Evolutionary conservation across 345 rosid genomes (phyloP).

Genomic region (Bruguiera gymnorhiza): DNA sequence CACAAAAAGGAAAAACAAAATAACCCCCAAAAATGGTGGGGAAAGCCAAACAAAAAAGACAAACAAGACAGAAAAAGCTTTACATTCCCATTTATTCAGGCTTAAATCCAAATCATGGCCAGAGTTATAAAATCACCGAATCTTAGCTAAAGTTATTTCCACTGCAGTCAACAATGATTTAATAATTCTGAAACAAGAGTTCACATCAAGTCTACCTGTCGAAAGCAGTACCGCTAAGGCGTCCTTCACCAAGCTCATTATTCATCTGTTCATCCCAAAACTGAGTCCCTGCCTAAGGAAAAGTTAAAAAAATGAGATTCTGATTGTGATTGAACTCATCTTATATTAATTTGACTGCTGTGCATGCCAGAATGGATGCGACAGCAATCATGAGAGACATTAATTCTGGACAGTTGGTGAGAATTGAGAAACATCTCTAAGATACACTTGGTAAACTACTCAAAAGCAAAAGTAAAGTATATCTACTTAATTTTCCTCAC

Average conservation of each 20-base stretch:
- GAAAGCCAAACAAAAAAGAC: too few species aligned
- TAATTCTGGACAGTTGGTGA: not conserved
- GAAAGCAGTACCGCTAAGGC: constrained; percentile 66
- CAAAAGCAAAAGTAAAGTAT: not conserved
- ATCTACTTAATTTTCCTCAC: not conserved
- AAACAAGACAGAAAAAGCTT: too few species aligned
- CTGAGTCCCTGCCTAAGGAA: constrained; percentile 85
- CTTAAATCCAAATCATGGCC: too few species aligned
- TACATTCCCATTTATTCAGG: too few species aligned
- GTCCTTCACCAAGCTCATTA: constrained; percentile 79
- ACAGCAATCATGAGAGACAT: not conserved
- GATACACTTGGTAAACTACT: not conserved
- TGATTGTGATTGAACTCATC: not conserved
- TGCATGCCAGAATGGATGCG: not conserved
- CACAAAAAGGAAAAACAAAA: too few species aligned
- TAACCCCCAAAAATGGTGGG: too few species aligned
- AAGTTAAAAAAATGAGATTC: not conserved
- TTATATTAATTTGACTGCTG: not conserved
- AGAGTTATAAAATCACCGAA: too few species aligned
- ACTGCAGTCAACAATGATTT: not conserved
- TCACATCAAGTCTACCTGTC: constrained; percentile 53
- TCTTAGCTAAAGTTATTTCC: too few species aligned
- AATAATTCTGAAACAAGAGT: not conserved
- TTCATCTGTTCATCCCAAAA: constrained; percentile 95
- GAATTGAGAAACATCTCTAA: not conserved